These are phyloP conservation scores for Picochlorum sp. DNA, from an alignment of 139 green algal species.

Conservation along the genomic window DNA sequence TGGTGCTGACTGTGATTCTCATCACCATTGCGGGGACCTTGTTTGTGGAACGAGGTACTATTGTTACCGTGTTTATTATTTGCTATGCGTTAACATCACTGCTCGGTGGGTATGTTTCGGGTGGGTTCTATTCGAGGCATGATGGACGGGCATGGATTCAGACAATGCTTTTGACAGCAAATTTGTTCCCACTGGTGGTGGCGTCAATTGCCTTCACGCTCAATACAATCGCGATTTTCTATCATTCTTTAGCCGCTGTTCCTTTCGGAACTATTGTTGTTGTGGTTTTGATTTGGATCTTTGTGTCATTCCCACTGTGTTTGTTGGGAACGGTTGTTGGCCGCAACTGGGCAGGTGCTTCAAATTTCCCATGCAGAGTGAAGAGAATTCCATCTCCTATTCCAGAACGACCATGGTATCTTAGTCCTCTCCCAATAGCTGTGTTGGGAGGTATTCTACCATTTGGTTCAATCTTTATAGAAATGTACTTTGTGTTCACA, in stretches of 20 bases:
- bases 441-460: constrained; percentile 81
- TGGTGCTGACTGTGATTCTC: constrained; percentile 77
- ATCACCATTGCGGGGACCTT: constrained; percentile 78
- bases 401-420: constrained; percentile 83
- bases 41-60: constrained; percentile 72
- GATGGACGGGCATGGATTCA: constrained; percentile 86
- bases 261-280: constrained; percentile 85
- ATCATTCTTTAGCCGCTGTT: constrained; percentile 79
- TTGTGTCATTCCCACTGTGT: constrained; percentile 88
- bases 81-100: constrained; percentile 88
- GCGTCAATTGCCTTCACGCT: constrained; percentile 84
- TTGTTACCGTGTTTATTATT: constrained; percentile 90
- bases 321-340: constrained; percentile 76
- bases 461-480: constrained; percentile 98
- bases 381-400: constrained; percentile 94
- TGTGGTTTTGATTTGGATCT: constrained; percentile 85
- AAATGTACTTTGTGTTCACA: constrained; percentile 99
- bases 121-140: constrained; percentile 75
- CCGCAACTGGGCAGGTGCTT: constrained; percentile 45
- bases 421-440: constrained; percentile 61
- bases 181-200: constrained; percentile 58
- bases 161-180: constrained; percentile 82
- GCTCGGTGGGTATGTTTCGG: constrained; percentile 68
- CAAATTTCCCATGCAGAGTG: constrained; percentile 66
- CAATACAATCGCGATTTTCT: constrained; percentile 93